Evolutionary conservation across 2,329 filamentous ascomycete genomes (phyloP), one percentile per base, ranked within the genome.

Genomic region (Colletotrichum melonis): DNA sequence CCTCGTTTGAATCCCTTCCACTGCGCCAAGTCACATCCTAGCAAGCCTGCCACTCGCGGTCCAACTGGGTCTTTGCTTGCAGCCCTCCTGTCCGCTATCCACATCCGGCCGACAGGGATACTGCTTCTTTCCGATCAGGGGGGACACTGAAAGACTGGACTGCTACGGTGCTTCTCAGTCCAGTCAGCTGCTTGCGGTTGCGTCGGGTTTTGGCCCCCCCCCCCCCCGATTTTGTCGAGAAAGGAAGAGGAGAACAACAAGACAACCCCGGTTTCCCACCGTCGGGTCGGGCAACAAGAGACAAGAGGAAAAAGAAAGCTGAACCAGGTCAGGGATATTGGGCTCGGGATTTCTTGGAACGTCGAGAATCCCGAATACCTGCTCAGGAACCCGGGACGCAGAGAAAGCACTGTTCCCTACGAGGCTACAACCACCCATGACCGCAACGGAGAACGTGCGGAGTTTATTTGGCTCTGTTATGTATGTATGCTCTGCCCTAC

Each of bases 31-130:
- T 54, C 38, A 42, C 58, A 63, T 54, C 67, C 63, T 54, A 14
- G 60, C n/a, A 35, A 16, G 30, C 69, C 56, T 54, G 67, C 28
- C 63, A 62, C 28, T 67, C 30, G 55, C 46, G 55, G 68, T 67
- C 46, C 68, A 62, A 67, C 63, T 58, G 58, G 58, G 64, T 68
- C 64, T 58, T 49, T 65, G 67, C 67, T 69, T 60, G 59, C 66
- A 42, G 35, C 22, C 38, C 16, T 7, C 24, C 54, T 22, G 42
- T 22, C 19, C 60, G 52, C 26, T 22, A 63, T 32, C 12, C 28
- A 52, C 30, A 59, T 49, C 59, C 38, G 46, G n/a, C 58, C 35
- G 35, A 62, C 58, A 62, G 16, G 58, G 35, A 38, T 14, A 16
- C 14, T 59, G 57, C 32, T 32, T 59, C 42, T 49, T 49, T 49